phyloP scores from a whole-genome alignment of 2,329 filamentous ascomycete genomes.

The Aureobasidium sp. region DNA sequence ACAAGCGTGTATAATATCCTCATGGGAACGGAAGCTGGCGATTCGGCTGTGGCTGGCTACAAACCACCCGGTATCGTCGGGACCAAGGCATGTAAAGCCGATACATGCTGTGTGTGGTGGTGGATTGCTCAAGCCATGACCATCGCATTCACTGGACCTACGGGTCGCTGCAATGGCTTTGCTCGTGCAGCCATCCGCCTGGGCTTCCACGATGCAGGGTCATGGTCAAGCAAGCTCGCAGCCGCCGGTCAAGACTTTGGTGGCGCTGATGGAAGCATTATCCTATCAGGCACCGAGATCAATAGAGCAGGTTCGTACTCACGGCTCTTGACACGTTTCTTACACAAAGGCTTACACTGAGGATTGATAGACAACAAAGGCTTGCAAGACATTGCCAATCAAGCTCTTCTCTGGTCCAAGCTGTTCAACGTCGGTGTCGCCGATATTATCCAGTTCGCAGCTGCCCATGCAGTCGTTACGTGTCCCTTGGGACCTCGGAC shows the following conservation, averaged over 20 bases:
- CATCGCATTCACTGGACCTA: constrained; percentile 25
- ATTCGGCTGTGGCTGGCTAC: constrained; percentile 15
- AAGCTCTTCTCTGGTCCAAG: constrained; percentile 16
- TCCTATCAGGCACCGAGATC: constrained; percentile 34
- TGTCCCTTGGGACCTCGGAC: constrained; percentile 32
- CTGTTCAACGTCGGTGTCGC: constrained; percentile 29
- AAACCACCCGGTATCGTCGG: constrained; percentile 12
- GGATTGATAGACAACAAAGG: constrained; percentile 25
- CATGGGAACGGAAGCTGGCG: constrained; percentile 15
- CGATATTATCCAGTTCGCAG: constrained; percentile 31
- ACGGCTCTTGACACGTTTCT: neutral
- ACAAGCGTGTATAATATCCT: constrained; percentile 17
- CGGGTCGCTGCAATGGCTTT: constrained; percentile 31
- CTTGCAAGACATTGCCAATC: constrained; percentile 15
- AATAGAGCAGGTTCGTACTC: constrained; percentile 17
- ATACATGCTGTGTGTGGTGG: constrained; percentile 39
- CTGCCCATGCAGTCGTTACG: constrained; percentile 30
- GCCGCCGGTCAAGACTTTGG: constrained; percentile 26
- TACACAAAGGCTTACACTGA: neutral
- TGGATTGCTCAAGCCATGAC: constrained; percentile 32
- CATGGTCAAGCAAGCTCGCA: constrained; percentile 31
- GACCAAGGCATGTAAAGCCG: constrained; percentile 20
- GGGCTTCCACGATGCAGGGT: constrained; percentile 41
- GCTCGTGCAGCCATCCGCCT: constrained; percentile 39
- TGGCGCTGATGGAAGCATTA: constrained; percentile 41